Evolutionary conservation across 495 filamentous ascomycete species (phyloP), one percentile per base, ranked within the genome.

Genomic region (Astrocystis sublimbata): DNA sequence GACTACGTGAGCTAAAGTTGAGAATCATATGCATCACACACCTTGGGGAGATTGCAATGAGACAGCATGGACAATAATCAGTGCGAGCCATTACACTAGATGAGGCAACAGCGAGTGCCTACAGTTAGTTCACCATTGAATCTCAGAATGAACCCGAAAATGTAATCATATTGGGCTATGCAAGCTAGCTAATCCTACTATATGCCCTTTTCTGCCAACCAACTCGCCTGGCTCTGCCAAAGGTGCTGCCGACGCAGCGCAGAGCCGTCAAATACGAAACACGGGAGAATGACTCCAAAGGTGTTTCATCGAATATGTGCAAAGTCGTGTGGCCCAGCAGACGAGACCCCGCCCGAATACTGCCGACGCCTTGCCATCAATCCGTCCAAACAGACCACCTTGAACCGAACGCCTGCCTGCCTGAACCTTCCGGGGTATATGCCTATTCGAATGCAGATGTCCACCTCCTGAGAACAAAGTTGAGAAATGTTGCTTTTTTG

Each of bases 401-500:
- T 35, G 10, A 49, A 7, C 49, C 28, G 13, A 45, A 57, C 54
- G 54, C 54, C 54, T 45, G 38, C 40, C 54, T 33, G 35, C 45
- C 7, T 45, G n/a, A n/a, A n/a, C n/a, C n/a, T 43, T 43, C 38
- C 40, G 54, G 54, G 54, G 54, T 57, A 57, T 57, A 57, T 57
- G 43, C 38, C 54, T 56, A 42, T 19, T 10, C 21, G 15, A 45
- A 45, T 33, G n/a, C 9, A 45, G 45, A 45, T 24, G 26, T 5
- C 43, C 10, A 23, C 28, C 54, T 33, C 52, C 52, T n/a, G 36
- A 28, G 36, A 42, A 30, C 52, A 15, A 6, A n/a, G 17, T 28
- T 56, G 24, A 19, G 19, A n/a, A 41, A 13, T 41, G 26, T 10
- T 57, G 9, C 6, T 36, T 33, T 1, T 43, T 17, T 33, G 21